Conservation (phyloP, 305 asterid species). For the Caryopteris hybrid region DNA sequence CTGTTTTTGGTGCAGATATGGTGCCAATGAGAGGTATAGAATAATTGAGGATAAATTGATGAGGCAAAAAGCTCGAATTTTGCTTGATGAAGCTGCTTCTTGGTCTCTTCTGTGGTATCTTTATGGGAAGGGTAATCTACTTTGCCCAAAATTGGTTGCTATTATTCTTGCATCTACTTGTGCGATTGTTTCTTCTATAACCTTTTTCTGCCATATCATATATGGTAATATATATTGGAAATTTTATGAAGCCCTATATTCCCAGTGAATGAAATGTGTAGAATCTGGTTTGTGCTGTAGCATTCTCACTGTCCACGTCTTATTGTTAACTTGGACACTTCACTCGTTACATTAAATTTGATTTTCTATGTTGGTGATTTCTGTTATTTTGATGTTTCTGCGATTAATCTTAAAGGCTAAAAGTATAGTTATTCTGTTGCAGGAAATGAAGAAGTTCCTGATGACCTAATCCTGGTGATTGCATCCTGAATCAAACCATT, state of each 20-base stretch:
- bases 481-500: conserved; percentile 13
- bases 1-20: conserved; percentile 54
- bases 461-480: conserved; percentile 67
- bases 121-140: conserved; percentile 78
- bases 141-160: not conserved
- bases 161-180: conserved; percentile 6
- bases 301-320: conserved; percentile 6
- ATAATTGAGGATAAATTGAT: conserved; percentile 82
- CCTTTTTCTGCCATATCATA: not conserved
- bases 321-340: conserved; percentile 17
- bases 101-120: conserved; percentile 98
- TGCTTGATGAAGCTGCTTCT: conserved; percentile 97
- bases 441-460: conserved; percentile 88
- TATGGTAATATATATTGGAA: not conserved
- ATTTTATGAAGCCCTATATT: not conserved
- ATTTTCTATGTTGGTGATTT: conserved; percentile 7
- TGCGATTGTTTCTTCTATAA: not conserved
- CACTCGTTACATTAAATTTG: too few relatives aligned
- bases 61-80: conserved; percentile 75
- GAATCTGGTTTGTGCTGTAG: conserved; percentile 5
- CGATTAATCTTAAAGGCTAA: conserved; percentile 18
- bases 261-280: conserved; percentile 5
- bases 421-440: conserved; percentile 31
- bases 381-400: conserved; percentile 14
- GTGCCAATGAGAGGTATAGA: conserved; percentile 78